Conservation (phyloP, 352 stramenopile species). For the Elongisporangium prolatum region DNA sequence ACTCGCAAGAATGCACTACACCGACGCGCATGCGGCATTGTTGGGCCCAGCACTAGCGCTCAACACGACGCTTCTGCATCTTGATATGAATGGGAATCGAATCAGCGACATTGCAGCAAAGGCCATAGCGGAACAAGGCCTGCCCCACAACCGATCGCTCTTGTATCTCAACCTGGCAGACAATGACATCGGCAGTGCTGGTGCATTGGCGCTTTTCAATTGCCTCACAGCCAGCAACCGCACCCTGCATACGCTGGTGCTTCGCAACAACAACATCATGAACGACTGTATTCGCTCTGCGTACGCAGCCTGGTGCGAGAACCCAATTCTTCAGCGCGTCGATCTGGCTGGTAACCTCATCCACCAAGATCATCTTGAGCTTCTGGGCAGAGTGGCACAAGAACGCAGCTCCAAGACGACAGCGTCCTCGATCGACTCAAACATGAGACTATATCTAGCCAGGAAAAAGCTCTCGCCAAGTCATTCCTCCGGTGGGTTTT, state of each 20-base stretch:
- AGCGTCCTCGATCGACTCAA: slow-evolving; percentile 14
- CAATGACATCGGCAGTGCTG: slow-evolving; percentile 45
- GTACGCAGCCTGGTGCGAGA: slow-evolving; percentile 26
- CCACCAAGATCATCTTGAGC: slow-evolving; percentile 25
- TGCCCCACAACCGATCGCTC: slow-evolving; percentile 36
- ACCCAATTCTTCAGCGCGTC: slow-evolving; percentile 32
- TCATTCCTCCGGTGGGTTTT: slow-evolving; percentile 5
- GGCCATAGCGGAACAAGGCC: slow-evolving; percentile 32
- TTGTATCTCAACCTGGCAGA: slow-evolving; percentile 55
- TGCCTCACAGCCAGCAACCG: slow-evolving; percentile 28
- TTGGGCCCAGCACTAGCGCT: slow-evolving; percentile 44
- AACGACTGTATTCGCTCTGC: slow-evolving; percentile 39
- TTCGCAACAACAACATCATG: slow-evolving; percentile 60
- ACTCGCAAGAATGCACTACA: slow-evolving; percentile 35
- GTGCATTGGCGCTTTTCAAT: slow-evolving; percentile 41
- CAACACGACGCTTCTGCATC: slow-evolving; percentile 45
- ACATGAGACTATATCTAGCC: slow-evolving; percentile 46
- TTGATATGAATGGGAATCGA: slow-evolving; percentile 60
- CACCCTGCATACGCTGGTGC: slow-evolving; percentile 37
- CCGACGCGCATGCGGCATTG: slow-evolving; percentile 24
- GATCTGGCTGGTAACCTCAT: slow-evolving; percentile 61
- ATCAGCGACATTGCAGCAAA: slow-evolving; percentile 34
- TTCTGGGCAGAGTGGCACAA: slow-evolving; percentile 16
- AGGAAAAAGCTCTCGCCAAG: slow-evolving; percentile 24
- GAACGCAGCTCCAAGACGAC: slow-evolving; percentile 23